A percentile compares a stretch with the other conserved stretches of the same genome.
phyloP scores from a whole-genome alignment of 2,329 filamentous ascomycete genomes.

The Hymenoscyphus scutula region DNA sequence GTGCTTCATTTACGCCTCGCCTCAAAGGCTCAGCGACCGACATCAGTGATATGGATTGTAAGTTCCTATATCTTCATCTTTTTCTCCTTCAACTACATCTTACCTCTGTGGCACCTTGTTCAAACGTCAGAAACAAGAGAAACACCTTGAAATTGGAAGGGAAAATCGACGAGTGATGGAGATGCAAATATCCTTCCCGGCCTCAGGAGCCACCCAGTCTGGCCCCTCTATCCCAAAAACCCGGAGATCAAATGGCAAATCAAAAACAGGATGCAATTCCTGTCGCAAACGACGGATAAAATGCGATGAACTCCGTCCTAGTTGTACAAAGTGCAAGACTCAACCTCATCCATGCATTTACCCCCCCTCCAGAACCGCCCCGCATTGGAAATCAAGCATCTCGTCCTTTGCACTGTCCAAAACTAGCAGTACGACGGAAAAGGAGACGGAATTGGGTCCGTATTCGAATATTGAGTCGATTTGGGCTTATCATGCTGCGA shows the following conservation, averaged over 20 bases:
- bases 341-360: slow-evolving; percentile 12
- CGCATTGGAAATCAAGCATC: slow-evolving; percentile 9
- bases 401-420: not conserved
- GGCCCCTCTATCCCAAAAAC: not conserved
- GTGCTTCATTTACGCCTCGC: too few species aligned
- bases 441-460: not conserved
- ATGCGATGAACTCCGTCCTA: slow-evolving; percentile 10
- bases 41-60: too few species aligned
- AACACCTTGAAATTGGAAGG: too few species aligned
- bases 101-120: too few species aligned
- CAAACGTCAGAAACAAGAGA: too few species aligned
- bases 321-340: slow-evolving; percentile 6
- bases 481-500: not conserved
- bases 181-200: too few species aligned
- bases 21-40: too few species aligned
- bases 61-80: too few species aligned
- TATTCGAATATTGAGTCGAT: not conserved
- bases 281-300: slow-evolving; percentile 22
- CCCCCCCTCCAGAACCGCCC: not conserved
- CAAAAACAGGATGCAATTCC: slow-evolving; percentile 17
- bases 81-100: too few species aligned
- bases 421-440: not conserved
- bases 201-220: too few species aligned
- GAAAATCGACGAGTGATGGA: too few species aligned
- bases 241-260: slow-evolving; percentile 19